Percentiles rank a stretch among this genome's conserved stretches.
Evolutionary conservation across 805 yeast genomes (phyloP).

Genomic region (Suhomyces kilbournensis): DNA sequence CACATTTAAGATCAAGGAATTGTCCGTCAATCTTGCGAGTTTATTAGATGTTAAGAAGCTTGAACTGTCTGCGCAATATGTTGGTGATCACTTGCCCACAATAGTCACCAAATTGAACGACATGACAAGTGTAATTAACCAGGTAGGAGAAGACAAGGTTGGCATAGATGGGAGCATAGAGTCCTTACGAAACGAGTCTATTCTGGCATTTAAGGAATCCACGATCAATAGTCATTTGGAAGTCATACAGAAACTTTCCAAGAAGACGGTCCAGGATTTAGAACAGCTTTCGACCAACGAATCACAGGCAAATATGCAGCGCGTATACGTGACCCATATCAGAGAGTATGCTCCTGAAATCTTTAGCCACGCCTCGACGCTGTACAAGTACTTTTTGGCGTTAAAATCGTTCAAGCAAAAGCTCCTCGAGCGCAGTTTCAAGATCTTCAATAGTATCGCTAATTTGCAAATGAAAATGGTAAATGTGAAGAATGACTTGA

Average conservation of each 20-base stretch:
- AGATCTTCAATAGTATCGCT: constrained; percentile 32
- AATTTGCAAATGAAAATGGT: constrained; percentile 38
- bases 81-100: constrained; percentile 26
- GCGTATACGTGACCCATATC: constrained; percentile 23
- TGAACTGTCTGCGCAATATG: constrained; percentile 26
- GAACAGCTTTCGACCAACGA: constrained; percentile 12
- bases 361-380: constrained; percentile 24
- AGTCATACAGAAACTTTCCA: constrained; percentile 6
- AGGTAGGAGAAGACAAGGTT: constrained; percentile 35
- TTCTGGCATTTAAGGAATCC: constrained; percentile 20
- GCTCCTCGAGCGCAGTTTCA: constrained; percentile 19
- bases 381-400: constrained; percentile 32
- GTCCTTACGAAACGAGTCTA: constrained; percentile 36
- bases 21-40: constrained; percentile 23
- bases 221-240: constrained; percentile 7
- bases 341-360: constrained; percentile 24
- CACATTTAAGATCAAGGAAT: constrained; percentile 30
- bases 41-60: constrained; percentile 31
- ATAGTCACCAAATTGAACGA: constrained; percentile 28
- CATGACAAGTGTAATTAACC: constrained; percentile 33
- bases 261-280: constrained; percentile 17
- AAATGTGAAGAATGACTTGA: constrained; percentile 27
- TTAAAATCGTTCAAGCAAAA: constrained; percentile 32
- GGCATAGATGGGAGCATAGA: constrained; percentile 42
- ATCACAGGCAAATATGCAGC: constrained; percentile 8